phyloP scores from a whole-genome alignment of 495 filamentous ascomycete genomes.

The Xylaria palmicola region DNA sequence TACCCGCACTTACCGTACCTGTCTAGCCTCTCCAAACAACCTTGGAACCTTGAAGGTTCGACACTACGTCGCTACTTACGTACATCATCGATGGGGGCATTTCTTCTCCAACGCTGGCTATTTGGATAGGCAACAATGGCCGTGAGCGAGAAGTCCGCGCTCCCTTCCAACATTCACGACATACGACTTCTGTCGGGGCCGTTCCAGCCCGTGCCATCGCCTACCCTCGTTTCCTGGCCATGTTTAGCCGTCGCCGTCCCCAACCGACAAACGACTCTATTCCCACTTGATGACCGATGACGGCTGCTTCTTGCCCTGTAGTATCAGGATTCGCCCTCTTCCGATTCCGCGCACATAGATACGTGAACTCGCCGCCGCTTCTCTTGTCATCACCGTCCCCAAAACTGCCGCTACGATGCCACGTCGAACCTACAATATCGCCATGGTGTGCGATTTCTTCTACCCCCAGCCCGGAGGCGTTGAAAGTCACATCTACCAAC shows the following conservation, averaged over 20 bases:
- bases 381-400: conserved; percentile 17
- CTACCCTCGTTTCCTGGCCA: background rate
- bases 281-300: background rate
- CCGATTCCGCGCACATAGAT: background rate
- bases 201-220: background rate
- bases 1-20: background rate
- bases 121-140: background rate
- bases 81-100: background rate
- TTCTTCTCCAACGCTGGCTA: background rate
- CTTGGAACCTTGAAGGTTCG: too few relatives aligned
- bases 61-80: too few relatives aligned
- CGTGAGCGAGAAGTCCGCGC: background rate
- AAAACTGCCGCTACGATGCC: conserved; percentile 43
- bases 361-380: background rate
- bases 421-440: conserved; percentile 58
- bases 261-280: background rate
- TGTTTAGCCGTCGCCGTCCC: background rate
- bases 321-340: background rate
- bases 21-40: too few relatives aligned
- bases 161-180: background rate
- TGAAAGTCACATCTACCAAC: conserved; percentile 97
- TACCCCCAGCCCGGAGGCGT: conserved; percentile 95
- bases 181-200: background rate
- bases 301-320: background rate
- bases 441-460: conserved; percentile 99